Evolutionary conservation across 106 monocot genomes (phyloP), one percentile per base, ranked within the genome.

Genomic region (Dioscorea alata): DNA sequence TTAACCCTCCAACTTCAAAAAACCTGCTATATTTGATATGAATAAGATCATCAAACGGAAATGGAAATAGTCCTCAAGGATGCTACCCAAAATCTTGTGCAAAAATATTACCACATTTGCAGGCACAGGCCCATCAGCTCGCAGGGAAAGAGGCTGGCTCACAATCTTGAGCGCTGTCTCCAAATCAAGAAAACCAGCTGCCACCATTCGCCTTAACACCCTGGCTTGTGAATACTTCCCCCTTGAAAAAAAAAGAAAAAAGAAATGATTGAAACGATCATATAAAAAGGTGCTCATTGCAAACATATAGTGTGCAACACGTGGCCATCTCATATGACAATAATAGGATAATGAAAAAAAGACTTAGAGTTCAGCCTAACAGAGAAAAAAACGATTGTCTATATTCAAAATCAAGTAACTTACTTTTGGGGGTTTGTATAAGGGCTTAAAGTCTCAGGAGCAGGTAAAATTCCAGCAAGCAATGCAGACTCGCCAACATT

Each of bases 401-500:
- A 42, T 19, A 48, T 48, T 48, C 72, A 69, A 61, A 68, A 21
- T 50, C 70, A 22, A 64, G 71, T 65, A 49, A 71, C 75, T 57
- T 71, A 53, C 84, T 72, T 84, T 64, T 48, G 73, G 15, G 63
- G 73, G 62, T 65, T 72, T 66, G 69, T 80, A 68, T 76, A 72
- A 21, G 84, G 84, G 50, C 76, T 80, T 35, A 71, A 60, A 51
- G 52, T 25, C 60, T 84, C 84, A 15, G 84, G 84, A 61, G 79
- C 68, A 19, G 84, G 84, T 73, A 84, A 84, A 20, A 84, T 84
- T 63, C 79, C 84, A 73, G 73, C 75, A 23, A 84, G 69, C 54
- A 79, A 21, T 66, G 84, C 76, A 23, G 79, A 84, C 60, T 84
- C 84, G 21, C 79, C 79, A 13, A 84, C 21, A 64, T 72, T 69